phyloP scores from a whole-genome alignment of 352 stramenopile species.

The Blastocystis sp. region DNA sequence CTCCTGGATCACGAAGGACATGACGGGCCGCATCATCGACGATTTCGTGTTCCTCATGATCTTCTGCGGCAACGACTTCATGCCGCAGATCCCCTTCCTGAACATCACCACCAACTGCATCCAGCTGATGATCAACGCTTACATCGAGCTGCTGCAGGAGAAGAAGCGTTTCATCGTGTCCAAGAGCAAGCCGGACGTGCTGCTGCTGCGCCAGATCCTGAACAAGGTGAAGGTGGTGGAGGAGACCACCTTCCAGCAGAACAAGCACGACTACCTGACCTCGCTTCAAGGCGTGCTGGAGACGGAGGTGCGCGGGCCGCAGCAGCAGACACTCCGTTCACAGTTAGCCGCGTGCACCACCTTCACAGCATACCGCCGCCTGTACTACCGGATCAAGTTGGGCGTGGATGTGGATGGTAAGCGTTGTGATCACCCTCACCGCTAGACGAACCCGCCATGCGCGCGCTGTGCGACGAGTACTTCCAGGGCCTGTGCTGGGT shows the following conservation, averaged over 20 bases:
- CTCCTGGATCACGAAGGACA: constrained; percentile 71
- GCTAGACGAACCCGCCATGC: neutral
- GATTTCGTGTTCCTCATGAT: constrained; percentile 99
- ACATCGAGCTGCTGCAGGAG: constrained; percentile 40
- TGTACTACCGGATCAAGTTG: constrained; percentile 37
- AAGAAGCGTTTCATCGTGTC: constrained; percentile 2
- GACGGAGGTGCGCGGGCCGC: neutral
- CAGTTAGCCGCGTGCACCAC: neutral
- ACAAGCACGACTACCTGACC: neutral
- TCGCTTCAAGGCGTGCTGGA: neutral
- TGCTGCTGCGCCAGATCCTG: neutral
- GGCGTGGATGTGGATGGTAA: neutral
- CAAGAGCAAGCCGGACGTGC: neutral
- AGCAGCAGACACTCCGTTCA: neutral
- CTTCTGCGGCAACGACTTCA: constrained; percentile 98
- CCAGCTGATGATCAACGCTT: constrained; percentile 82
- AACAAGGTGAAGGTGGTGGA: neutral
- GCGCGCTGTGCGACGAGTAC: constrained; percentile 75
- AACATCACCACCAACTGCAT: constrained; percentile 97
- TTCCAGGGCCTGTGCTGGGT: constrained; percentile 98
- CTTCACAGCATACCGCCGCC: neutral
- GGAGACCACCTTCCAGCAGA: neutral
- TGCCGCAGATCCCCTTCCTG: constrained; percentile 94
- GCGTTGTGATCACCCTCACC: neutral
- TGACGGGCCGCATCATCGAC: constrained; percentile 93